These are phyloP conservation scores for Cinchona pubescens DNA, from an alignment of 257 asterid genomes.

Conservation along the genomic window DNA sequence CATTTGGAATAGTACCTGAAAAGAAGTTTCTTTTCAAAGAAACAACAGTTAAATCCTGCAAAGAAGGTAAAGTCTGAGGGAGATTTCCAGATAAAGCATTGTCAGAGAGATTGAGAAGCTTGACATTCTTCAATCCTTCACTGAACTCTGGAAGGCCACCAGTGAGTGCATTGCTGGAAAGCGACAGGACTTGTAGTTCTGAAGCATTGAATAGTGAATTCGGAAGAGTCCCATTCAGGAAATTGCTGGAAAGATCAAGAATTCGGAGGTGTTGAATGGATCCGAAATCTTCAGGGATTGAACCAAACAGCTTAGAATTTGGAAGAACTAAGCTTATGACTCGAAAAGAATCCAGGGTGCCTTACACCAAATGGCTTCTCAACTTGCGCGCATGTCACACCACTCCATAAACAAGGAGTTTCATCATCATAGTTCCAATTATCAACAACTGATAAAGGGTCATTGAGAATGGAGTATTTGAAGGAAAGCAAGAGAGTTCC, in stretches of 20 bases:
- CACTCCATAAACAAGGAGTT: conserved; percentile 76
- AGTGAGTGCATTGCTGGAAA: conserved; percentile 47
- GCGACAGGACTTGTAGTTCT: conserved; percentile 45
- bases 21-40: conserved; percentile 53
- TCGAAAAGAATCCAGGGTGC: conserved; percentile 31
- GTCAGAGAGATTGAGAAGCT: conserved; percentile 51
- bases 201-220: conserved; percentile 59
- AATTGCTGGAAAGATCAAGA: conserved; percentile 68
- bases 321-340: conserved; percentile 60
- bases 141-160: conserved; percentile 46
- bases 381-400: conserved; percentile 56
- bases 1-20: conserved; percentile 51
- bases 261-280: conserved; percentile 51
- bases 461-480: conserved; percentile 70
- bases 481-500: conserved; percentile 78
- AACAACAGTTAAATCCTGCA: conserved; percentile 45
- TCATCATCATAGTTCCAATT: conserved; percentile 75
- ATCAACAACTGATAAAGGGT: conserved; percentile 77
- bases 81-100: conserved; percentile 58
- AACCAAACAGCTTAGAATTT: conserved; percentile 50
- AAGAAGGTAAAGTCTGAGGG: conserved; percentile 38
- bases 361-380: conserved; percentile 20
- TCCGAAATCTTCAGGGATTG: conserved; percentile 63
- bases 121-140: conserved; percentile 23
- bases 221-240: conserved; percentile 69